These are phyloP conservation scores for Penicillium sclerotiorum DNA, from an alignment of 2,329 filamentous ascomycete genomes.

Conservation along the genomic window DNA sequence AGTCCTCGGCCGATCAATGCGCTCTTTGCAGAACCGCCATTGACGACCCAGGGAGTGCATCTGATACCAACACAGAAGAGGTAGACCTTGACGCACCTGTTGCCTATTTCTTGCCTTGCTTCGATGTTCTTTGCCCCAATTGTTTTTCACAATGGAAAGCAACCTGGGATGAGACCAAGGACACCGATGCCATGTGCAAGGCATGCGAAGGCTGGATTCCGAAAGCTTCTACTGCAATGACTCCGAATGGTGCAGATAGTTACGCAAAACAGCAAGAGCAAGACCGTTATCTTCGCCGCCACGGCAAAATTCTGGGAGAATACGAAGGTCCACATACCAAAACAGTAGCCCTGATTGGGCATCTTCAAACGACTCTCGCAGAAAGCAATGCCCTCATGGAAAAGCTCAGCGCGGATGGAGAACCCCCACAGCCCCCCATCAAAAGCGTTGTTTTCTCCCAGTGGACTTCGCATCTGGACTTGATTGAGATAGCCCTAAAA, in stretches of 20 bases:
- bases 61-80: conserved; percentile 42
- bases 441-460: conserved; percentile 94
- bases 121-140: conserved; percentile 76
- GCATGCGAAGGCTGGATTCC: conserved; percentile 68
- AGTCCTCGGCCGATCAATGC: conserved; percentile 77
- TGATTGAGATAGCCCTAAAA: conserved; percentile 81
- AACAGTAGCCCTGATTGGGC: conserved; percentile 77
- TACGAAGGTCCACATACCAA: conserved; percentile 92
- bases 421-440: conserved; percentile 74
- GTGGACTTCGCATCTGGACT: conserved; percentile 94
- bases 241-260: conserved; percentile 56
- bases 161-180: not conserved
- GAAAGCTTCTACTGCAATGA: conserved; percentile 69
- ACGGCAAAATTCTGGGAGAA: conserved; percentile 62
- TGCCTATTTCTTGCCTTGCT: conserved; percentile 80
- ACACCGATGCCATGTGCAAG: conserved; percentile 55
- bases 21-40: conserved; percentile 69
- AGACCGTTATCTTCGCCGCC: conserved; percentile 55
- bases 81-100: conserved; percentile 57
- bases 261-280: conserved; percentile 60
- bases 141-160: conserved; percentile 57
- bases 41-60: conserved; percentile 44
- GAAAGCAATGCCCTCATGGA: conserved; percentile 56
- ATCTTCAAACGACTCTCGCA: conserved; percentile 66
- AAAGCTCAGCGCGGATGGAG: too few relatives aligned